Conservation (phyloP, 345 rosid genomes). For the Pseudoturritis turrita region DNA sequence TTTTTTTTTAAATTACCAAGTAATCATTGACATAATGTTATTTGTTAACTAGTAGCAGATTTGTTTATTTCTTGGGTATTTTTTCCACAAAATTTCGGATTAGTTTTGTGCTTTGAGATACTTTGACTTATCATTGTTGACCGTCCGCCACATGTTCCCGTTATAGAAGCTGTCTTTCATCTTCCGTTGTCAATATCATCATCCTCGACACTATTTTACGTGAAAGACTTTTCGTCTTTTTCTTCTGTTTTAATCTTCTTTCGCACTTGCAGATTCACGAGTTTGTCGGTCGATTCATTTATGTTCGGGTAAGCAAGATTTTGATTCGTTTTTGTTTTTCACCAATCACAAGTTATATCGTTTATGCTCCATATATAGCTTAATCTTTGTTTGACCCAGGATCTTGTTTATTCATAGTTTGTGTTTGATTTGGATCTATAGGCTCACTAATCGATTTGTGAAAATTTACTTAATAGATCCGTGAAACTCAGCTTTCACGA, state of each 20-base stretch:
- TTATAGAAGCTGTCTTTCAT: not conserved
- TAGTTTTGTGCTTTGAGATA: not conserved
- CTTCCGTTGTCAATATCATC: not conserved
- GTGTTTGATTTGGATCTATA: not conserved
- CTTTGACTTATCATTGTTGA: not conserved
- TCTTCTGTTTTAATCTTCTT: not conserved
- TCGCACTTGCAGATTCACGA: constrained; percentile 1
- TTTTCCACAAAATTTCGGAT: too few species aligned
- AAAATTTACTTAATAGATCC: not conserved
- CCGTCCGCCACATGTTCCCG: not conserved
- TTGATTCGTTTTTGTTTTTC: not conserved
- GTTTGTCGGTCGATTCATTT: not conserved
- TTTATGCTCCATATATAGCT: constrained; percentile 7
- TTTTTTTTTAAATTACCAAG: too few species aligned
- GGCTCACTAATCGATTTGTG: not conserved
- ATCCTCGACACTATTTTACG: not conserved
- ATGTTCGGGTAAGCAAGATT: not conserved
- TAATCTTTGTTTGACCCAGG: constrained; percentile 12
- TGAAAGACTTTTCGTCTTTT: constrained; percentile 8
- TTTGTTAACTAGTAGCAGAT: too few species aligned
- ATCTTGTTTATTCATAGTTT: not conserved
- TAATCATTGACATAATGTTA: too few species aligned
- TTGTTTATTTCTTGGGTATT: too few species aligned
- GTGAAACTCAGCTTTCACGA: not conserved
- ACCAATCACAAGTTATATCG: not conserved